Conservation (phyloP, 257 asterid species). For the Penstemon eatonii region DNA sequence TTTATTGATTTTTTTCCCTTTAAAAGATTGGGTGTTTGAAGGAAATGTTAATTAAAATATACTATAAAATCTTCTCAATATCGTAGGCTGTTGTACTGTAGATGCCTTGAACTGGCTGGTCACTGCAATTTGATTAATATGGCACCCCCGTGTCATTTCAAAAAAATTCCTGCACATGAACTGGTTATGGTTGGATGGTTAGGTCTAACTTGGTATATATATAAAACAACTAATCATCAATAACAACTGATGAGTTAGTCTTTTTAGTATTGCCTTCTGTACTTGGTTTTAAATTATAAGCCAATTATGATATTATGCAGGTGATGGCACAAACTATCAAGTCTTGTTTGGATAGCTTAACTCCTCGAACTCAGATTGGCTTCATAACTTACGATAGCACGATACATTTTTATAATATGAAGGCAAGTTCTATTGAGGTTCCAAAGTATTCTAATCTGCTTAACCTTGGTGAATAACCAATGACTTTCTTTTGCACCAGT, state of each 20-base stretch:
- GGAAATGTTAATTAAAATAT: not conserved
- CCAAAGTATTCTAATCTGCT: slow-evolving; percentile 21
- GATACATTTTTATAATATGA: slow-evolving; percentile 90
- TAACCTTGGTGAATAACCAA: slow-evolving; percentile 27
- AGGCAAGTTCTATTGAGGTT: slow-evolving; percentile 51
- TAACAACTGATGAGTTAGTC: slow-evolving; percentile 10
- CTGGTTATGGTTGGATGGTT: not conserved
- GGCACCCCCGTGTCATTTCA: slow-evolving; percentile 2
- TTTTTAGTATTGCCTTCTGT: slow-evolving; percentile 15
- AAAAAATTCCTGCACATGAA: not conserved
- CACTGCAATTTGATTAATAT: not conserved
- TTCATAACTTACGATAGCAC: slow-evolving; percentile 96
- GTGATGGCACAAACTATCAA: slow-evolving; percentile 85
- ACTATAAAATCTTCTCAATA: not conserved
- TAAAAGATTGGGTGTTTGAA: not conserved
- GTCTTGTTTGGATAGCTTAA: slow-evolving; percentile 83
- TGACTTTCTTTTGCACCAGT: slow-evolving; percentile 54
- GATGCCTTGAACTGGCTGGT: slow-evolving; percentile 12
- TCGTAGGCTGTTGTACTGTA: slow-evolving; percentile 10
- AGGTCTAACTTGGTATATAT: not conserved
- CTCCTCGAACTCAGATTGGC: slow-evolving; percentile 95
- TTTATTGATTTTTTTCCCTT: not conserved
- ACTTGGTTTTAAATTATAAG: slow-evolving; percentile 18
- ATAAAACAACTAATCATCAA: slow-evolving; percentile 13
- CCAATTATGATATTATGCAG: slow-evolving; percentile 43